Evolutionary conservation across 768 basidiomycete genomes (phyloP).

Genomic region (Mycena epipterygia): DNA sequence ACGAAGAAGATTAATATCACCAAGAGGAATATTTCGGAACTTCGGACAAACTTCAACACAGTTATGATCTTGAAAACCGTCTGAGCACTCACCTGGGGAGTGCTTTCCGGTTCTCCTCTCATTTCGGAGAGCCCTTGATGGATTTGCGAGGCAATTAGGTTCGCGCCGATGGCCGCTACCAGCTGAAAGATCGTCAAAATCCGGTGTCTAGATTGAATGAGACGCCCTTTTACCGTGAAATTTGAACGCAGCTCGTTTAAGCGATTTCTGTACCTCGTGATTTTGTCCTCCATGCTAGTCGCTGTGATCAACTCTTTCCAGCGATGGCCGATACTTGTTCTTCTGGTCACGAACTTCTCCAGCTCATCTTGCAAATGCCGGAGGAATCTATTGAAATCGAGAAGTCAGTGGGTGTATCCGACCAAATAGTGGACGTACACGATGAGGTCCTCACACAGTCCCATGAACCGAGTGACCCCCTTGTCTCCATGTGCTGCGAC

Average conservation of each 20-base stretch:
- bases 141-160: background rate
- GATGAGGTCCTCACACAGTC: background rate
- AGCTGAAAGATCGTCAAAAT: background rate
- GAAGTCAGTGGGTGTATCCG: background rate
- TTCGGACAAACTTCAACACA: background rate
- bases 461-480: background rate
- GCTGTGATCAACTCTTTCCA: background rate
- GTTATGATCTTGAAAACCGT: background rate
- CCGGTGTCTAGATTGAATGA: background rate
- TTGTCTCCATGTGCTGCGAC: background rate
- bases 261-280: background rate
- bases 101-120: background rate
- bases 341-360: background rate
- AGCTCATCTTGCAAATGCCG: background rate
- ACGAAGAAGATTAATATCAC: background rate
- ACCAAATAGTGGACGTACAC: background rate
- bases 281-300: background rate
- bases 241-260: slow-evolving; percentile 1
- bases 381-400: background rate
- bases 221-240: background rate
- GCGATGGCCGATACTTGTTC: background rate
- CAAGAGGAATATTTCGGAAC: background rate
- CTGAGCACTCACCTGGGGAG: background rate
- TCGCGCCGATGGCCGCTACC: background rate
- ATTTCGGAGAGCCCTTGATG: background rate